phyloP scores from a whole-genome alignment of 495 filamentous ascomycete genomes.

The Trichocladium uniseriatum region DNA sequence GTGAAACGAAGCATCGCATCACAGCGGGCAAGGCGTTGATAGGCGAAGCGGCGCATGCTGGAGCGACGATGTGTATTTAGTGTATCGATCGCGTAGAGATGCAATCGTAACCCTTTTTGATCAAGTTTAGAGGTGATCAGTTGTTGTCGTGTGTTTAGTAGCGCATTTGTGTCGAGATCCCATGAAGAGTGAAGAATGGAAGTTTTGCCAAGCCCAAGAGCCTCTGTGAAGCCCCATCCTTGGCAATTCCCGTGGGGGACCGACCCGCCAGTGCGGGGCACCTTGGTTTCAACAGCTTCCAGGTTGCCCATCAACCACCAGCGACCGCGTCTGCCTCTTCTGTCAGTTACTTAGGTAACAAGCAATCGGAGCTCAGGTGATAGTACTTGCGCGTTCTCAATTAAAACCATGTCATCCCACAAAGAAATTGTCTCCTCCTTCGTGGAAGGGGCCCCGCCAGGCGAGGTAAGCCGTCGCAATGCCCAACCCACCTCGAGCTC shows the following conservation, averaged over 20 bases:
- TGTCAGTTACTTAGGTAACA: too few relatives aligned
- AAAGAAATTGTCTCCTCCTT: conserved; percentile 71
- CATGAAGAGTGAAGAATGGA: too few relatives aligned
- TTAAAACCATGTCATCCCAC: conserved; percentile 27
- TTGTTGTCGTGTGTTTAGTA: too few relatives aligned
- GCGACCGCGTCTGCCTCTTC: neutral
- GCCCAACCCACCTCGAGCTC: neutral
- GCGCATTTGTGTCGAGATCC: too few relatives aligned
- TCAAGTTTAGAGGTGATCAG: neutral
- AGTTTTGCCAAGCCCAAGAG: too few relatives aligned
- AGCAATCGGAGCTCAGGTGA: too few relatives aligned
- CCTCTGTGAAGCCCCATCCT: too few relatives aligned
- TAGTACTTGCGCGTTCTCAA: neutral
- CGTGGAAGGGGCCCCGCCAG: conserved; percentile 88
- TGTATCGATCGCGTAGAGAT: neutral
- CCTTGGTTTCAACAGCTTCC: conserved; percentile 1
- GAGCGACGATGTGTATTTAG: neutral
- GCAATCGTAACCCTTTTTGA: neutral
- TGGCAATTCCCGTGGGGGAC: too few relatives aligned
- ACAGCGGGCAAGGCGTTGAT: conserved; percentile 11
- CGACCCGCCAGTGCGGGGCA: too few relatives aligned
- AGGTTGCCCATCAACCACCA: neutral
- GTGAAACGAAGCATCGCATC: neutral
- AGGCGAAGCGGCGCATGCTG: neutral
- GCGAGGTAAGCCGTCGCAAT: conserved; percentile 62